phyloP scores from a whole-genome alignment of 495 filamentous ascomycete species.

The Clohesyomyces aquaticus region DNA sequence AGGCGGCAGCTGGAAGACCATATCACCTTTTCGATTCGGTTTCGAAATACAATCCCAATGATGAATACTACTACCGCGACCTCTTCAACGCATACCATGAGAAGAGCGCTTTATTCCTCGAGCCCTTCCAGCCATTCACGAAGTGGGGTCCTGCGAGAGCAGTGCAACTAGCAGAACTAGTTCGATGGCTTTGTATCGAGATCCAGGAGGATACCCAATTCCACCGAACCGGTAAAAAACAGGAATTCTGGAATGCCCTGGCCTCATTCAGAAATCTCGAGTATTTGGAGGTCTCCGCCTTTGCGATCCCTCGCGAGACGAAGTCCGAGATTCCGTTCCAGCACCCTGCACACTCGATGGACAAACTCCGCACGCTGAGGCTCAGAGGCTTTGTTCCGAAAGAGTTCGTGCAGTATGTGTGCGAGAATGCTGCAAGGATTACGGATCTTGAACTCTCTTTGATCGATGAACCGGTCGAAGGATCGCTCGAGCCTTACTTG shows the following conservation, averaged over 20 bases:
- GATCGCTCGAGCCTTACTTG: neutral
- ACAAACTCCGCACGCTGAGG: slow-evolving; percentile 7
- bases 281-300: slow-evolving; percentile 13
- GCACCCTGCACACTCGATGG: neutral
- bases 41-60: neutral
- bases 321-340: neutral
- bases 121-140: neutral
- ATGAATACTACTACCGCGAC: neutral
- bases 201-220: neutral
- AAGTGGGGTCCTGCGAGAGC: neutral
- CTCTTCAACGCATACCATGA: neutral
- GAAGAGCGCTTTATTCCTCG: neutral
- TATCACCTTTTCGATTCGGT: neutral
- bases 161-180: neutral
- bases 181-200: slow-evolving; percentile 8
- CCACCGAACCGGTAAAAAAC: neutral
- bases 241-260: slow-evolving; percentile 13
- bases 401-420: slow-evolving; percentile 10
- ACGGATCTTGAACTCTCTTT: slow-evolving; percentile 7
- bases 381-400: slow-evolving; percentile 15
- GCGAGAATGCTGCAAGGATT: slow-evolving; percentile 1
- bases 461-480: neutral
- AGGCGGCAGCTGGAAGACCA: neutral
- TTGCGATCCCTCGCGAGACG: neutral
- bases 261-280: slow-evolving; percentile 12